Percentiles rank a stretch among this genome's conserved stretches.
These are phyloP conservation scores for Saccharata proteae DNA, from an alignment of 2,329 filamentous ascomycete genomes.

Conservation along the genomic window DNA sequence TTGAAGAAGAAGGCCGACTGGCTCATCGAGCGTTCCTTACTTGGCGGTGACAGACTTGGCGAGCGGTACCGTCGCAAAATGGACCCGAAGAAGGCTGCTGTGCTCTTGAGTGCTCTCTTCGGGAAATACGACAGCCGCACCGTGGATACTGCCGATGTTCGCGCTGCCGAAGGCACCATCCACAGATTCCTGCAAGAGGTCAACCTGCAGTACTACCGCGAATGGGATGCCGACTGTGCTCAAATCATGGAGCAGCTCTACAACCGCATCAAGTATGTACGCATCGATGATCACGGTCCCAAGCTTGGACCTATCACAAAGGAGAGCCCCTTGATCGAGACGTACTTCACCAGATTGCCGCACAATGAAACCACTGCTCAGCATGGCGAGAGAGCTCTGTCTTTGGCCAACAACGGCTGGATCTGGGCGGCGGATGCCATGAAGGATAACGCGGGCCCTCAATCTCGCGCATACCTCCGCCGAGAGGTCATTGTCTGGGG, in stretches of 20 bases:
- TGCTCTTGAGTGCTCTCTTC: conserved; percentile 53
- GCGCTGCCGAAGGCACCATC: conserved; percentile 40
- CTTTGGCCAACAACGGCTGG: conserved; percentile 93
- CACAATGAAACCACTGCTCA: conserved; percentile 65
- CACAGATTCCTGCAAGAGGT: conserved; percentile 62
- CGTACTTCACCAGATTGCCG: conserved; percentile 87
- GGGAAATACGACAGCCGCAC: conserved; percentile 51
- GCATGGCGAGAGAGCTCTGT: conserved; percentile 63
- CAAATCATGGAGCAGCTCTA: conserved; percentile 84
- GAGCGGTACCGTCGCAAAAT: conserved; percentile 64
- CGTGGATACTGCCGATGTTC: conserved; percentile 39
- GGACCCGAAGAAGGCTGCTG: conserved; percentile 58
- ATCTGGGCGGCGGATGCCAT: conserved; percentile 96
- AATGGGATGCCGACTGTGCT: conserved; percentile 74
- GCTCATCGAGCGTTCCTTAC: conserved; percentile 56
- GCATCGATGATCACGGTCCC: conserved; percentile 84
- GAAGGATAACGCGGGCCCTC: conserved; percentile 80
- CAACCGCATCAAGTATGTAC: conserved; percentile 89
- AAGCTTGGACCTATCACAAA: conserved; percentile 68
- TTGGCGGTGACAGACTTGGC: conserved; percentile 61
- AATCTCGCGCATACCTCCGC: conserved; percentile 85
- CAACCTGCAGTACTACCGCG: conserved; percentile 80
- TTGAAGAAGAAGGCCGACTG: conserved; percentile 50
- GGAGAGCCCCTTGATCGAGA: conserved; percentile 73
- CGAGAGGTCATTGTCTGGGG: conserved; percentile 97